Percentiles rank a stretch among this genome's conserved stretches.
phyloP scores from a whole-genome alignment of 2,329 filamentous ascomycete genomes.

The Pseudocercospora crystallina region DNA sequence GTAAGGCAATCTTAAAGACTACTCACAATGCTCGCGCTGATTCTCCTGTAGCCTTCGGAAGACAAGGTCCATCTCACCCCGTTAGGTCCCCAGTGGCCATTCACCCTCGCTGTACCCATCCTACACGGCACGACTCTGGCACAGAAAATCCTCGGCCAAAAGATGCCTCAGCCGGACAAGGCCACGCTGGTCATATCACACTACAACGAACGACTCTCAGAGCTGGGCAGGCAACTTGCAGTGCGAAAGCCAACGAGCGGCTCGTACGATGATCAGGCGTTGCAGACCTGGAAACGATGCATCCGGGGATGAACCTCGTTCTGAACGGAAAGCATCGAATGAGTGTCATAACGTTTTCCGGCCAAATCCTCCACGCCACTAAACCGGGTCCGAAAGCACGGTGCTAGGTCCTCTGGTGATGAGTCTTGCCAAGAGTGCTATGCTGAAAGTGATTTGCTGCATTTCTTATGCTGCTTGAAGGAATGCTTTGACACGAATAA shows the following conservation, averaged over 20 bases:
- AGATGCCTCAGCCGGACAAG: slow-evolving; percentile 28
- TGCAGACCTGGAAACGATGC: slow-evolving; percentile 29
- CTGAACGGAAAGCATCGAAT: not conserved
- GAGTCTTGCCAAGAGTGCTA: too few relatives aligned
- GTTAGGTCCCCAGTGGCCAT: slow-evolving; percentile 21
- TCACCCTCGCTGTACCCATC: slow-evolving; percentile 38
- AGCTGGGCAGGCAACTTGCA: slow-evolving; percentile 26
- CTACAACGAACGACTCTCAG: slow-evolving; percentile 28
- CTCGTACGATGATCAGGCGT: slow-evolving; percentile 28
- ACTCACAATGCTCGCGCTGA: too few relatives aligned
- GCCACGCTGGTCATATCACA: slow-evolving; percentile 25
- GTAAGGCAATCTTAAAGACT: not conserved
- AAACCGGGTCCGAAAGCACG: too few relatives aligned
- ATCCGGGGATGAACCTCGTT: slow-evolving; percentile 16
- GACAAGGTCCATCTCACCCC: not conserved
- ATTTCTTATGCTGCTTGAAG: too few relatives aligned
- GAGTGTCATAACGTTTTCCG: too few relatives aligned
- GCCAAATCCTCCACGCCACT: too few relatives aligned
- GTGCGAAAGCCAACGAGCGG: slow-evolving; percentile 22
- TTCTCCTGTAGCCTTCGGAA: not conserved
- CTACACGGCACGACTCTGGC: slow-evolving; percentile 48
- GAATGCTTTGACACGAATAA: too few relatives aligned
- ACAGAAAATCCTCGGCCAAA: slow-evolving; percentile 41
- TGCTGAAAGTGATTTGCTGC: too few relatives aligned
- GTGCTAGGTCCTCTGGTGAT: too few relatives aligned